Evolutionary conservation across 1,284 basidiomycete species (phyloP).

Genomic region (Tylopilus sp.): DNA sequence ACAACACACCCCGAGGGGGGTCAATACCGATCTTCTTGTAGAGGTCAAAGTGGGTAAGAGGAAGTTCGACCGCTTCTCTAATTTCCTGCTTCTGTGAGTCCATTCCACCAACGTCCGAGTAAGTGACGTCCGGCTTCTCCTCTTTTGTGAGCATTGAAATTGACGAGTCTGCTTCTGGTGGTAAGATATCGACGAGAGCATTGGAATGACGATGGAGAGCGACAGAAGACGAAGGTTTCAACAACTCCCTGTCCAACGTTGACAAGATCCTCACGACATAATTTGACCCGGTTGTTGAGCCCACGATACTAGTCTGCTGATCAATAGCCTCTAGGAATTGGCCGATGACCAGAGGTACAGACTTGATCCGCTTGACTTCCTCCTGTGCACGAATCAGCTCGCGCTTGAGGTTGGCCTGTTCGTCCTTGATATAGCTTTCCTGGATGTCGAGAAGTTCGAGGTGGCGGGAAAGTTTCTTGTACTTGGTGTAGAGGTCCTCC

Average conservation of each 20-base stretch:
- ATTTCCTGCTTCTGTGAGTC: slow-evolving; percentile 99
- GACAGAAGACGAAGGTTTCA: slow-evolving; percentile 96
- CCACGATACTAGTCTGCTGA: slow-evolving; percentile 95
- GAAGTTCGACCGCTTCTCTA: slow-evolving; percentile 95
- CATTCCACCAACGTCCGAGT: slow-evolving; percentile 93
- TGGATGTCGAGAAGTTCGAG: slow-evolving; percentile 92
- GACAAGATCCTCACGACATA: slow-evolving; percentile 98
- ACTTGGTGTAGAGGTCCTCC: slow-evolving; percentile 91
- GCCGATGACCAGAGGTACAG: slow-evolving; percentile 98
- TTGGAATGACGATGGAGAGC: slow-evolving; percentile 98
- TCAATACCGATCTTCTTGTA: slow-evolving; percentile 99
- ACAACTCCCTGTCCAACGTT: slow-evolving; percentile 93
- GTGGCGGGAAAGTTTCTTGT: slow-evolving; percentile 90
- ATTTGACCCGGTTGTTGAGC: slow-evolving; percentile 96
- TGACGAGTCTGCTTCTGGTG: slow-evolving; percentile 96
- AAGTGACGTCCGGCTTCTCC: slow-evolving; percentile 89
- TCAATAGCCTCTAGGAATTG: slow-evolving; percentile 99
- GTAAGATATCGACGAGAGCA: slow-evolving; percentile 95
- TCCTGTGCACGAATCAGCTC: slow-evolving; percentile 98
- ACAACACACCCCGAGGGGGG: slow-evolving; percentile 82
- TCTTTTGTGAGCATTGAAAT: slow-evolving; percentile 92
- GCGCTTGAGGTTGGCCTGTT: slow-evolving; percentile 95
- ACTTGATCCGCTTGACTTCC: slow-evolving; percentile 99
- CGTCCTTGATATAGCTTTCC: slow-evolving; percentile 98
- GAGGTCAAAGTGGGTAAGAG: slow-evolving; percentile 95